These are phyloP conservation scores for Boletus patriciae DNA, from an alignment of 768 basidiomycete species.

Conservation along the genomic window DNA sequence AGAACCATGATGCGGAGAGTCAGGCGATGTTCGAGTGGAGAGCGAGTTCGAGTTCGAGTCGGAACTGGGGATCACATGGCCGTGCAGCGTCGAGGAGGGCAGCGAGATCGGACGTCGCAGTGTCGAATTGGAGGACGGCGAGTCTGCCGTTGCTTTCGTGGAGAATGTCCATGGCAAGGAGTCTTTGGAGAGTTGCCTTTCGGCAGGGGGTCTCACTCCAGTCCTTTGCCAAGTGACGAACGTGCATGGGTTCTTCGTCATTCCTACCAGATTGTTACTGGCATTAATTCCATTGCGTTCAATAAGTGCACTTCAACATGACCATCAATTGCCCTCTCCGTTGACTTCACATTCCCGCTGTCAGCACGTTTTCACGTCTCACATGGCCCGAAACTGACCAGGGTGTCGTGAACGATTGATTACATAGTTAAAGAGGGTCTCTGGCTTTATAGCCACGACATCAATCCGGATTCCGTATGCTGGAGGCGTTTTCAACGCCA, in stretches of 20 bases:
- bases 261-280: slow-evolving; percentile 53
- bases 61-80: slow-evolving; percentile 58
- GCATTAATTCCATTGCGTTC: slow-evolving; percentile 50
- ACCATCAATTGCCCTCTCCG: slow-evolving; percentile 79
- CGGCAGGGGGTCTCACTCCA: neutral
- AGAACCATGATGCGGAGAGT: slow-evolving; percentile 63
- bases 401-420: slow-evolving; percentile 9
- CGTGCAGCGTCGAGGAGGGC: slow-evolving; percentile 50
- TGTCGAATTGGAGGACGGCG: slow-evolving; percentile 49
- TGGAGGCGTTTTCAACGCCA: slow-evolving; percentile 84
- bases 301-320: slow-evolving; percentile 48
- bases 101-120: slow-evolving; percentile 46
- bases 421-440: slow-evolving; percentile 84
- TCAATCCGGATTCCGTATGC: slow-evolving; percentile 89
- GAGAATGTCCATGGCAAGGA: slow-evolving; percentile 20
- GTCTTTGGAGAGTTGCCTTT: no score
- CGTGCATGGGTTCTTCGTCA: neutral
- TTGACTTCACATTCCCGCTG: slow-evolving; percentile 76
- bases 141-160: slow-evolving; percentile 48
- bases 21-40: slow-evolving; percentile 46
- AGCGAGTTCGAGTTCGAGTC: slow-evolving; percentile 58
- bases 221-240: no score
- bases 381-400: neutral
- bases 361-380: slow-evolving; percentile 40
- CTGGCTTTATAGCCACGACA: slow-evolving; percentile 69